Base-by-base conservation (phyloP, 345 rosid species). In the Salix suchowensis region DNA sequence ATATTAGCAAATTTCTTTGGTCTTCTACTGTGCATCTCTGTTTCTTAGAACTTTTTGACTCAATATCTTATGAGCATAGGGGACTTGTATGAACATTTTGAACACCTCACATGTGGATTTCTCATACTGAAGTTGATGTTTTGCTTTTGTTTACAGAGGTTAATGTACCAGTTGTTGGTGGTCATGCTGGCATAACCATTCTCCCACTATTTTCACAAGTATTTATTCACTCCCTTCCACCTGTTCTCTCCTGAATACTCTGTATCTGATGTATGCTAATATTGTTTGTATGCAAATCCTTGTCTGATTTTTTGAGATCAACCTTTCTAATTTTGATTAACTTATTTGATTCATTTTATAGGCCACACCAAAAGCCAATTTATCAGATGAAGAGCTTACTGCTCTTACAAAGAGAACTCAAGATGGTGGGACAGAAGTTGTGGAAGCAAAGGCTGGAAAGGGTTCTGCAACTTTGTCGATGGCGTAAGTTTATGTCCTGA, bases 361-460 rank as follows among this genome's bases (percentile, higher is more conserved):
- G 97, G 98, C 97, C 76, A 87, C 90, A 21, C 97, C 97, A 74
- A 80, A 82, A 86, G 92, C 92, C 68, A 91, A 90, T 81, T 76
- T 93, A 76, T 48, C 90, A 21, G 86, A 83, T 67, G 98, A 89
- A 19, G 87, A 82, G 21, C 86, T 91, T 70, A 71, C 36, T 65
- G 93, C 91, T 66, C 95, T 93, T 61, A 93, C 97, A 34, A 93
- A 91, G 86, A 80, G 97, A 77, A 91, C 93, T 1, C 98, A 93
- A 85, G 97, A 91, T 71, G 94, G 97, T 78, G 98, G 97, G 65
- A 93, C 97, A n/a, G 90, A 93, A 77, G 97, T 93, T 67, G 97
- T 89, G 71, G 92, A 93, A 80, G 98, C 95, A 15, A 93, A 91
- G 89, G 97, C 95, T 80, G 98, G 95, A 82, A 91, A 91, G 82